These are phyloP conservation scores for Fusarium luffae DNA, from an alignment of 2,329 filamentous ascomycete genomes.

Conservation along the genomic window DNA sequence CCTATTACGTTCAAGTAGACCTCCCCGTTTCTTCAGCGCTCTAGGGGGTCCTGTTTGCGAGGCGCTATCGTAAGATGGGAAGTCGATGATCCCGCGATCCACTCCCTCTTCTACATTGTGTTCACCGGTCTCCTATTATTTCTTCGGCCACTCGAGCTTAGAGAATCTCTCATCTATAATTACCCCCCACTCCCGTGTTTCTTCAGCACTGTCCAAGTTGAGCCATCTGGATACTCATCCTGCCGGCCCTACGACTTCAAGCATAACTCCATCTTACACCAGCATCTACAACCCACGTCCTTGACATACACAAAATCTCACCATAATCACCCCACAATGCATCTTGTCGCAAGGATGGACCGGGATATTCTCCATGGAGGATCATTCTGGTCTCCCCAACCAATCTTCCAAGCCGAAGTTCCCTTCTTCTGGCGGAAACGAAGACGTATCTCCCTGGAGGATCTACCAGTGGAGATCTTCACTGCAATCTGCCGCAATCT, in stretches of 20 bases:
- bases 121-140: constrained; percentile 19
- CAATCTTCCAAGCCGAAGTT: constrained; percentile 17
- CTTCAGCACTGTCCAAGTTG: constrained; percentile 1
- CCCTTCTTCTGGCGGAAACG: constrained; percentile 25
- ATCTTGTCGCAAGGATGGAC: constrained; percentile 40
- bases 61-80: constrained; percentile 37
- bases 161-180: neutral
- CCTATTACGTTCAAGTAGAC: neutral
- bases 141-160: neutral
- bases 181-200: neutral
- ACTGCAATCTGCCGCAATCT: constrained; percentile 43
- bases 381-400: constrained; percentile 25
- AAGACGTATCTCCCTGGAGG: constrained; percentile 31
- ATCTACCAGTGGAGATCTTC: constrained; percentile 44
- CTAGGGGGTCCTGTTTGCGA: constrained; percentile 22
- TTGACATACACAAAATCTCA: constrained; percentile 4
- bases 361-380: constrained; percentile 39
- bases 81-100: constrained; percentile 34
- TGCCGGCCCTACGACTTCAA: neutral
- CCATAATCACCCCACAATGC: constrained; percentile 32
- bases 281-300: constrained; percentile 12
- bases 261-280: neutral
- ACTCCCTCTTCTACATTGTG: constrained; percentile 15
- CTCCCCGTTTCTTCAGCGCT: constrained; percentile 5
- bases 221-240: neutral